These are phyloP conservation scores for Zymoseptoria brevis DNA, from an alignment of 2,329 filamentous ascomycete species.

Conservation along the genomic window DNA sequence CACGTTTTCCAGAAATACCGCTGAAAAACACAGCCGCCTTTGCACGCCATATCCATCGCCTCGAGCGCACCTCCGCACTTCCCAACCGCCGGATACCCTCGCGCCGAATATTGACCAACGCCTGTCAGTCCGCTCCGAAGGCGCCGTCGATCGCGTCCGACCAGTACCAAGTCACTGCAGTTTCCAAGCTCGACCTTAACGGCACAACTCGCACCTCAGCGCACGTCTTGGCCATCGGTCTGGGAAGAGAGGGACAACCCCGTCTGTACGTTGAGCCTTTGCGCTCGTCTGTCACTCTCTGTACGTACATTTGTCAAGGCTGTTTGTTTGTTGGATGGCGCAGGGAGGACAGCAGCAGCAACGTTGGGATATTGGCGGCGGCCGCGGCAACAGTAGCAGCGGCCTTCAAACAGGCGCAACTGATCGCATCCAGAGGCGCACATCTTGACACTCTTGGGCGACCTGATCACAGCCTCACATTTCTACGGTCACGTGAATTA, in stretches of 20 bases:
- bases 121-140: background rate
- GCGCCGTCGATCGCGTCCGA: background rate
- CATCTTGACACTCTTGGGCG: background rate
- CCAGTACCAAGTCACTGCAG: background rate
- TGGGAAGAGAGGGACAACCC: constrained; percentile 10
- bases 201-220: constrained; percentile 1
- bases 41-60: background rate
- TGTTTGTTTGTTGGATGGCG: background rate
- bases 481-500: background rate
- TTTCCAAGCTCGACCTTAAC: background rate
- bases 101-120: background rate
- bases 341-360: background rate
- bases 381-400: background rate
- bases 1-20: background rate
- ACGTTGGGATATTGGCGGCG: too few species aligned
- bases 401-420: background rate
- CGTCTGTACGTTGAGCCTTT: constrained; percentile 21
- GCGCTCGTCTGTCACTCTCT: constrained; percentile 26
- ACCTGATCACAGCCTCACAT: background rate
- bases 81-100: background rate
- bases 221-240: background rate
- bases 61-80: background rate
- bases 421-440: background rate
- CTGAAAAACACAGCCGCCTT: background rate
- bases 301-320: constrained; percentile 14